Evolutionary conservation across 768 basidiomycete genomes (phyloP).

Genomic region (Collybia sp.): DNA sequence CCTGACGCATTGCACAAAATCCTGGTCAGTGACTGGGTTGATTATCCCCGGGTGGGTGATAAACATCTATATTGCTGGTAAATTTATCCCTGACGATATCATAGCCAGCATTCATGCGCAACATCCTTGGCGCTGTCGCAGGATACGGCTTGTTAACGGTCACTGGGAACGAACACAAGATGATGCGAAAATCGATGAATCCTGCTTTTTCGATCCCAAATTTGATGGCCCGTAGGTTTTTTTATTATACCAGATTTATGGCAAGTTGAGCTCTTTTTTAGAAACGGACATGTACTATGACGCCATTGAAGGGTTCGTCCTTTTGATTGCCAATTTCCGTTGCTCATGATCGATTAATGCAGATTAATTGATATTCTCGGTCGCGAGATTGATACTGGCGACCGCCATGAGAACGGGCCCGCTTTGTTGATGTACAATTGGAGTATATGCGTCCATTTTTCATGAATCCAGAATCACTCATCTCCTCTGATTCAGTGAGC

Average conservation of each 20-base stretch:
- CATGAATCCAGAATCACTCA: neutral
- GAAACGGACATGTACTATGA: constrained; percentile 44
- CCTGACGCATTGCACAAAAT: constrained; percentile 43
- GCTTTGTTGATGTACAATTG: constrained; percentile 38
- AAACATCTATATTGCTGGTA: neutral
- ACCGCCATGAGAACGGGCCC: constrained; percentile 17
- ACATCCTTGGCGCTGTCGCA: constrained; percentile 34
- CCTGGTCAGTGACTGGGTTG: constrained; percentile 37
- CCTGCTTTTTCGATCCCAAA: constrained; percentile 46
- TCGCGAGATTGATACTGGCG: constrained; percentile 20
- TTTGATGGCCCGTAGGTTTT: constrained; percentile 28
- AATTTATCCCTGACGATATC: neutral
- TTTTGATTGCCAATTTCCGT: neutral
- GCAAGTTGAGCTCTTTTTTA: constrained; percentile 8
- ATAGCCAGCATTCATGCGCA: constrained; percentile 39
- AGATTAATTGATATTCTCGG: constrained; percentile 35
- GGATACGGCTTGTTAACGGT: constrained; percentile 44
- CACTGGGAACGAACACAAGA: constrained; percentile 43
- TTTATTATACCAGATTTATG: neutral
- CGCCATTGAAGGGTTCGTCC: constrained; percentile 35
- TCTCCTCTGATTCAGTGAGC: constrained; percentile 20
- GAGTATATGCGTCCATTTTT: constrained; percentile 26
- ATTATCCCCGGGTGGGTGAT: constrained; percentile 35
- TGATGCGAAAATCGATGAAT: constrained; percentile 47
- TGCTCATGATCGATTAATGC: constrained; percentile 1